Evolutionary conservation across 768 basidiomycete species (phyloP), one percentile per base, ranked within the genome.

Genomic region (Lentinula lateritia): DNA sequence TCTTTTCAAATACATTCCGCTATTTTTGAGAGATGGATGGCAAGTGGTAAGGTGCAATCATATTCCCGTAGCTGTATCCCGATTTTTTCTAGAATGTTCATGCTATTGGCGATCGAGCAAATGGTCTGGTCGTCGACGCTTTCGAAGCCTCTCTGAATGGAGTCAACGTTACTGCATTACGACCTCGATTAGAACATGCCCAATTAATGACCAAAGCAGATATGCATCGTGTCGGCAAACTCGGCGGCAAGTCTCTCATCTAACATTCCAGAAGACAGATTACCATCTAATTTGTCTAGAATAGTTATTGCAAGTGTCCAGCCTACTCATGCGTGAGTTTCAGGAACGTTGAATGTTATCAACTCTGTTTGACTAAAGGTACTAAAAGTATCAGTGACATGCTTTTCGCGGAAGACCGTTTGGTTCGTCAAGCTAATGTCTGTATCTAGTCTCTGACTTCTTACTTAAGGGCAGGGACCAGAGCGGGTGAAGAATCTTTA

Each of bases 291-390:
- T 56, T 42, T 42, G 52, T 50, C 16, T 41, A 35, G 62, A 60
- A 13, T 66, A 94, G 92, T 95, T 41, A 95, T 96, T 67, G 92
- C 89, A 16, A 94, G 91, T 67, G 80, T 95, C 10, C 94, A 96
- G 71, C 93, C 94, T 13, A 93, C 91, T 4, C 93, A 95, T 76
- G 92, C 83, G 83, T 93, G 69, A 69, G 89, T 82, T 58, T 13
- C 15, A 62, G 53, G n/a, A 20, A 48, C 20, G 42, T 43, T 43
- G 38, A 20, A 42, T 39, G 34, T 8, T 15, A 36, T 32, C 34
- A 6, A 23, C 35, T n/a, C 13, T 39, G 8, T 12, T 23, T 23
- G 46, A 48, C 46, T n/a, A 9, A 18, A 38, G 35, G 41, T n/a
- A 50, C 28, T 13, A 12, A 61, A 66, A 89, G 88, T 58, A 88